Evolutionary conservation across 1,284 basidiomycete genomes (phyloP).

Genomic region (Puccinia triticina): DNA sequence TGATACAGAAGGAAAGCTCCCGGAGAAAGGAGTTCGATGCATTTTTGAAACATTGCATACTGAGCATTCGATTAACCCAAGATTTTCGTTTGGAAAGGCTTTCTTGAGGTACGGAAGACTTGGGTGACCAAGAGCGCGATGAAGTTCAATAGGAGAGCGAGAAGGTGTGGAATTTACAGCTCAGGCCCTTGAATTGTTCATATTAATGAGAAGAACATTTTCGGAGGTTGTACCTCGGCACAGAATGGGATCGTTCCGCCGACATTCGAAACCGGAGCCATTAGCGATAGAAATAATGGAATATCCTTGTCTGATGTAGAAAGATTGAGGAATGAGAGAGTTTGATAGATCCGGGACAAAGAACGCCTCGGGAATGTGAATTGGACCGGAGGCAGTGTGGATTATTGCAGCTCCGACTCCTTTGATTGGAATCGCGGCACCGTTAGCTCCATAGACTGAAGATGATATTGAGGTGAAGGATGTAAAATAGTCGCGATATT

Average conservation of each 20-base stretch:
- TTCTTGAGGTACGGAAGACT: neutral
- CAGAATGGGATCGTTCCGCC: neutral
- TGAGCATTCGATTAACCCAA: neutral
- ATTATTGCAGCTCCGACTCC: neutral
- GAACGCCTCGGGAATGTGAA: neutral
- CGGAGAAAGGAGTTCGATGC: neutral
- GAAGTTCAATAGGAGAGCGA: neutral
- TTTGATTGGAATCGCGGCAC: neutral
- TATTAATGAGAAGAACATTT: neutral
- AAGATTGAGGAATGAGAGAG: neutral
- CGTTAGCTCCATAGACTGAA: neutral
- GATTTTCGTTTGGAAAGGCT: neutral
- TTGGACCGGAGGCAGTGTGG: neutral
- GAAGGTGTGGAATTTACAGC: too few species aligned
- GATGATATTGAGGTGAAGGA: neutral
- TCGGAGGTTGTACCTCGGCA: neutral
- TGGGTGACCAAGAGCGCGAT: neutral
- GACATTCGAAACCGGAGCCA: neutral
- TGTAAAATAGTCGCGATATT: too few species aligned
- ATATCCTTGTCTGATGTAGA: neutral
- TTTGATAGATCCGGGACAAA: neutral
- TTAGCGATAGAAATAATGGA: neutral
- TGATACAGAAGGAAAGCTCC: neutral
- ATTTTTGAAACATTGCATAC: neutral
- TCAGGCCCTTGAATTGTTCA: neutral